Evolutionary conservation across 805 yeast species (phyloP).

Genomic region (Saccharomycopsis fibuligera): DNA sequence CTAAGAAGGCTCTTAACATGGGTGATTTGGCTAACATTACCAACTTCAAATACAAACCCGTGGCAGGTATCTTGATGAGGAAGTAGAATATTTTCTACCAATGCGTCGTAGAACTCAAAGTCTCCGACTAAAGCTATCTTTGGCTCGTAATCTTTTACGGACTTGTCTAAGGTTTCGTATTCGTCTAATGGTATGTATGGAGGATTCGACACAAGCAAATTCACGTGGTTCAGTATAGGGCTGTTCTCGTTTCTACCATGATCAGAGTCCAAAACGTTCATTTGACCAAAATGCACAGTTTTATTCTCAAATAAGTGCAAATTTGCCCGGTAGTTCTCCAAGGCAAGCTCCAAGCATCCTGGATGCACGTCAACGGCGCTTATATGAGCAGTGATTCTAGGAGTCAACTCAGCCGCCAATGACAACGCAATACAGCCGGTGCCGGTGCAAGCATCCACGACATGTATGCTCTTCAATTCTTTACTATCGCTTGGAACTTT

Average conservation of each 20-base stretch:
- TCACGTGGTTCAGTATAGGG: constrained; percentile 25
- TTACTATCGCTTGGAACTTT: neutral
- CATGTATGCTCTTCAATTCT: constrained; percentile 23
- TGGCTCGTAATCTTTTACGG: constrained; percentile 76
- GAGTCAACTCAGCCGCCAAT: constrained; percentile 31
- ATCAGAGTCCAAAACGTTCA: constrained; percentile 18
- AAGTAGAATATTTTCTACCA: constrained; percentile 40
- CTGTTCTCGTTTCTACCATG: neutral
- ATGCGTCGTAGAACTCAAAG: constrained; percentile 57
- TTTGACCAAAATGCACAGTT: constrained; percentile 3
- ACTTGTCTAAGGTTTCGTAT: constrained; percentile 42
- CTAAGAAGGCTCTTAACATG: constrained; percentile 29
- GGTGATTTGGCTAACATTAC: constrained; percentile 50
- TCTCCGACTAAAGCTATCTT: constrained; percentile 72
- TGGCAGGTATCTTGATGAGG: constrained; percentile 31
- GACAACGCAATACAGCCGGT: constrained; percentile 77
- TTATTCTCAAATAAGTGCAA: neutral
- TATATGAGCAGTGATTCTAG: constrained; percentile 25
- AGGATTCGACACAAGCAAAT: constrained; percentile 77
- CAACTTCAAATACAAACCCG: constrained; percentile 75
- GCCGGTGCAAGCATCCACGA: constrained; percentile 79
- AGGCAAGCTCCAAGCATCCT: constrained; percentile 46
- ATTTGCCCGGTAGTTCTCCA: constrained; percentile 31
- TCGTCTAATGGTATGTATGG: constrained; percentile 67
- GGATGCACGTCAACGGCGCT: constrained; percentile 53